Base-by-base conservation (phyloP, 345 rosid genomes). In the Eucalyptus melliodora region DNA sequence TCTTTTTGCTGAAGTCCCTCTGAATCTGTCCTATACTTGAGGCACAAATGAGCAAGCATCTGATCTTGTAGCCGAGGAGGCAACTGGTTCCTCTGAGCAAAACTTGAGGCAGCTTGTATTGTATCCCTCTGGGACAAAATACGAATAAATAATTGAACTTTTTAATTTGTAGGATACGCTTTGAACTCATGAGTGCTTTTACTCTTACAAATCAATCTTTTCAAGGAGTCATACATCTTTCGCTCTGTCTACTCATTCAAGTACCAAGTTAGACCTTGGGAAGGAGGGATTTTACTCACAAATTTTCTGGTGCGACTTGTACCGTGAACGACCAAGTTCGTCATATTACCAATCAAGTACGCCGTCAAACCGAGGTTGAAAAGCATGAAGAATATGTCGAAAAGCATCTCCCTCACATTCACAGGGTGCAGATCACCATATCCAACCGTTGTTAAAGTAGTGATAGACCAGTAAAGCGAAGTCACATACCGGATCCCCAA, bases 341-440 rank as follows among this genome's bases (percentile, higher is more conserved):
- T 98, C 99, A 97, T 98, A 91, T 97, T 98, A 85, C 99, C 99
- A 67, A 97, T 98, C 93, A 98, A 92, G 91, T 98, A 98, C 2
- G 98, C 96, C 1, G 96, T 97, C 94, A 98, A 90, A 30, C 99
- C 96, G 6, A 97, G 97, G 91, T 96, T 96, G 93, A 98, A 98
- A 50, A 97, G 92, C 98, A 98, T 97, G 91, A 94, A 97, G 93
- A 96, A 97, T 86, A 97, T 95, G 91, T 92, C 98, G 89, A 96
- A 98, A 47, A 96, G 87, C 99, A 96, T 98, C 90, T 98, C 99
- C 83, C 94, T 93, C 44, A 93, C 91, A 90, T 97, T 98, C 88
- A 96, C 97, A 1, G 99, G 98, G 93, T 98, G 98, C 89, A 98
- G 40, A 92, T 98, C 99, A 14, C 99, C 99, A 92, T 98, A 97